Conservation (phyloP, 768 basidiomycete species). For the Pholiota microspora region DNA sequence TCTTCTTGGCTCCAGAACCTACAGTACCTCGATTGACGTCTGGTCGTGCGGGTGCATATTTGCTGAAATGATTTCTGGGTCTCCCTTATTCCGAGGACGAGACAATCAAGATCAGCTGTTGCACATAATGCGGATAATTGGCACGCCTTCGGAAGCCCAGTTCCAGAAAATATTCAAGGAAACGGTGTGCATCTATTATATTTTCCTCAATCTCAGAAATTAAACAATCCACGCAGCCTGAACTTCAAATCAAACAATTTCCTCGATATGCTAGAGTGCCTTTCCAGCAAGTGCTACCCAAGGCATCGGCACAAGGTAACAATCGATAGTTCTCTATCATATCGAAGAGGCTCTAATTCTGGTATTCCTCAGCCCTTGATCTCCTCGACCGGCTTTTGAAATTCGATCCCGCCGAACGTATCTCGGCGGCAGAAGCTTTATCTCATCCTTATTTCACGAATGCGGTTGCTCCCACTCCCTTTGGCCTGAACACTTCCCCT, state of each 20-base stretch:
- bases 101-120: slow-evolving; percentile 98
- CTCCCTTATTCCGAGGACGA: slow-evolving; percentile 93
- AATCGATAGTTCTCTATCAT: not conserved
- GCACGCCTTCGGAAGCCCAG: slow-evolving; percentile 88
- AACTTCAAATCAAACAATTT: slow-evolving; percentile 80
- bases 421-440: slow-evolving; percentile 89
- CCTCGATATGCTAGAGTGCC: slow-evolving; percentile 86
- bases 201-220: not conserved
- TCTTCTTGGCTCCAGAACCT: slow-evolving; percentile 92
- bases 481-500: slow-evolving; percentile 40
- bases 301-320: slow-evolving; percentile 80
- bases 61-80: slow-evolving; percentile 98
- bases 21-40: slow-evolving; percentile 97
- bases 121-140: slow-evolving; percentile 96
- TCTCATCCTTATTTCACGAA: slow-evolving; percentile 89
- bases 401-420: slow-evolving; percentile 91
- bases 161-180: slow-evolving; percentile 88
- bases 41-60: slow-evolving; percentile 99
- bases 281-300: slow-evolving; percentile 77
- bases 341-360: not conserved
- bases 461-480: slow-evolving; percentile 38
- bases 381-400: slow-evolving; percentile 92
- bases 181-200: slow-evolving; percentile 55
- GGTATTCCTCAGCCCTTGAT: slow-evolving; percentile 66
- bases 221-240: slow-evolving; percentile 49